A percentile compares a stretch with the other conserved stretches of the same genome.
phyloP scores from a whole-genome alignment of 2,329 filamentous ascomycete genomes.

The Coniochaeta hoffmannii region DNA sequence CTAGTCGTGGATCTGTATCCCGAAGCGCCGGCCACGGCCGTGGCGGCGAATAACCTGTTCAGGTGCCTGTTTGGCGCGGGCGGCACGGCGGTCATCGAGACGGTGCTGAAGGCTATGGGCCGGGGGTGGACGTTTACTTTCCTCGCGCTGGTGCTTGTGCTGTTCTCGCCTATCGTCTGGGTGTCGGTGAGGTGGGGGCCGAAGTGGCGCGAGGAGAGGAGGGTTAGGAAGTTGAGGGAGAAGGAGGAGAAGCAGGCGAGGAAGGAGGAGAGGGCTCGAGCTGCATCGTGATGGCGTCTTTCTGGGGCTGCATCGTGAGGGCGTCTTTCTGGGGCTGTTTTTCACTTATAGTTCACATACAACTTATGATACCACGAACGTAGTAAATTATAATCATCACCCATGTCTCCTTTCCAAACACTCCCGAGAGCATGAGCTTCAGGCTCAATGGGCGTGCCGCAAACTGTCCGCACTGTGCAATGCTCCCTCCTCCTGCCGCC shows the following conservation, averaged over 20 bases:
- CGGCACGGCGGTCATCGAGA: slow-evolving; percentile 50
- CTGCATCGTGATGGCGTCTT: background rate
- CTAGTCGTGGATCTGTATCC: slow-evolving; percentile 58
- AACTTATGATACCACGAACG: too few relatives aligned
- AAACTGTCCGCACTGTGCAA: too few relatives aligned
- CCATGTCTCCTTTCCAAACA: too few relatives aligned
- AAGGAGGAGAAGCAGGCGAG: slow-evolving; percentile 15
- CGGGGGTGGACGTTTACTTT: slow-evolving; percentile 57
- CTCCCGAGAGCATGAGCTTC: too few relatives aligned
- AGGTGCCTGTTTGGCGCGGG: slow-evolving; percentile 54
- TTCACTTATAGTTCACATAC: too few relatives aligned
- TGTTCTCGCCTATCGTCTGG: slow-evolving; percentile 40
- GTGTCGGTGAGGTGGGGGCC: slow-evolving; percentile 43
- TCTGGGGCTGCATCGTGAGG: background rate
- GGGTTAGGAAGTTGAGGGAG: slow-evolving; percentile 19
- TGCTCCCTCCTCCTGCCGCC: too few relatives aligned
- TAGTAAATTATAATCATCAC: too few relatives aligned
- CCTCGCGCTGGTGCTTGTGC: slow-evolving; percentile 41
- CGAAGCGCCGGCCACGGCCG: slow-evolving; percentile 51
- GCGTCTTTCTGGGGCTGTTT: too few relatives aligned
- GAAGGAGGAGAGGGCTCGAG: background rate
- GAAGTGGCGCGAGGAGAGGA: slow-evolving; percentile 35
- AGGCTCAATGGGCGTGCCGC: too few relatives aligned
- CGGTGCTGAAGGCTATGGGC: slow-evolving; percentile 50
- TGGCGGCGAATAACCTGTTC: slow-evolving; percentile 56